Evolutionary conservation across 2,329 filamentous ascomycete species (phyloP), one percentile per base, ranked within the genome.

Genomic region (Fusarium pilosicola): DNA sequence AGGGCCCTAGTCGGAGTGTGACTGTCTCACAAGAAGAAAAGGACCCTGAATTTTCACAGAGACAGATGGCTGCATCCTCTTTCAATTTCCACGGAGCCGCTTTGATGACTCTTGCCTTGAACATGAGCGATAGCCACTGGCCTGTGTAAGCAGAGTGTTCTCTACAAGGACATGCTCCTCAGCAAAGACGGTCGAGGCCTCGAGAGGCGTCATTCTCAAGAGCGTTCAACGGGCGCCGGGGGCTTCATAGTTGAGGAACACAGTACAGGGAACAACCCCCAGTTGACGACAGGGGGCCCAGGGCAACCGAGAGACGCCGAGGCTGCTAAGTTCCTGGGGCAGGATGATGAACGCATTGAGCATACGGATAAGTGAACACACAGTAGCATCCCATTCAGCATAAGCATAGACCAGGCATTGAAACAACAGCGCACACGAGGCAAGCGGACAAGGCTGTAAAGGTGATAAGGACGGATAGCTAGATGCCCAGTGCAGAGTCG

Each of bases 21-120:
- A 66, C 64, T 78, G 76, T 78, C 76, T 78, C 71, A 77, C 69
- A 73, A 70, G 28, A 65, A 58, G 42, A 66, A 46, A 73, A 76
- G 68, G 68, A 73, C 74, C 76, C 69, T 75, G 73, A 45, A 74
- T 75, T 73, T 63, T 63, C 60, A 51, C 28, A 54, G 39, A 57
- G 48, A 56, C 38, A 52, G 54, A 56, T 34, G 36, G 49, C 66
- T 59, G 62, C 61, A 67, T 62, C 41, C 44, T 49, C 60, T 58
- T 42, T 38, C 56, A 54, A 48, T 45, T 65, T 67, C 70, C 67
- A 67, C 65, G 64, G 61, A 62, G 61, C 58, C 61, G 65, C 75
- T 75, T 71, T 48, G 52, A 62, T 62, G 24, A 41, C 61, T 65
- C 48, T 55, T 61, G 30, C 51, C 28, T 32, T 56, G 15, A 41